Base-by-base conservation (phyloP, 176 grass and related monocot species). In the Oryza brachyantha region DNA sequence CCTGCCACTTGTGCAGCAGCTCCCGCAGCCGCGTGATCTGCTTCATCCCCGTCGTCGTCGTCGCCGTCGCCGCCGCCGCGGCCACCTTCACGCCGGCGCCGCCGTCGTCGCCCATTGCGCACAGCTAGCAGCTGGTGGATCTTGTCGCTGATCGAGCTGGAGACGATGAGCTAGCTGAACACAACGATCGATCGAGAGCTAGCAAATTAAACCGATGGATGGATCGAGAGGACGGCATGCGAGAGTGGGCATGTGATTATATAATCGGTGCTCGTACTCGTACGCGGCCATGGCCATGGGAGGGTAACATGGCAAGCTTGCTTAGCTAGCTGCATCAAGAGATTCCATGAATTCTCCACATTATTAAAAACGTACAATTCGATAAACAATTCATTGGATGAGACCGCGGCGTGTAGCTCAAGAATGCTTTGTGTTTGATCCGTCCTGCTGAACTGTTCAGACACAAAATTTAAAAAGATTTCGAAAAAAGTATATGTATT, bases 1-100 rank as follows among this genome's bases (percentile, higher is more conserved):
- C 29, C 27, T 90, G 83, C 89, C 92, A 97, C 40, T 84, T 94
- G 42, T 86, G 86, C 39, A 97, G 88, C 52, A 97, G 84, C 79
- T 97, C 92, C 8, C 79, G 78, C 67, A 93, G 74, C 61, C 86
- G 73, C 42, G 59, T 80, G 26, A 97, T 97, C 83, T 91, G 88
- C 65, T 84, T 59, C 8, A 87, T 78, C 5, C 88, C 85, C 29
- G 83, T 74, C 60, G 54, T 14, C 73, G 82, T 85, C 73, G 82
- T 85, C 13, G 34, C 65, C 62, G 59, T 50, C n/a, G n/a, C n/a
- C n/a, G n/a, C n/a, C n/a, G n/a, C n/a, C 72, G 66, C 76, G 22
- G n/a, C 52, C 52, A 57, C 52, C 7, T 57, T n/a, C 52, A 24
- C 52, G 46, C 46, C 46, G n/a, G n/a, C n/a, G 17, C 46, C 79